A percentile compares a stretch with the other conserved stretches of the same genome.
phyloP scores from a whole-genome alignment of 805 yeast species.

The Torulaspora franciscae region DNA sequence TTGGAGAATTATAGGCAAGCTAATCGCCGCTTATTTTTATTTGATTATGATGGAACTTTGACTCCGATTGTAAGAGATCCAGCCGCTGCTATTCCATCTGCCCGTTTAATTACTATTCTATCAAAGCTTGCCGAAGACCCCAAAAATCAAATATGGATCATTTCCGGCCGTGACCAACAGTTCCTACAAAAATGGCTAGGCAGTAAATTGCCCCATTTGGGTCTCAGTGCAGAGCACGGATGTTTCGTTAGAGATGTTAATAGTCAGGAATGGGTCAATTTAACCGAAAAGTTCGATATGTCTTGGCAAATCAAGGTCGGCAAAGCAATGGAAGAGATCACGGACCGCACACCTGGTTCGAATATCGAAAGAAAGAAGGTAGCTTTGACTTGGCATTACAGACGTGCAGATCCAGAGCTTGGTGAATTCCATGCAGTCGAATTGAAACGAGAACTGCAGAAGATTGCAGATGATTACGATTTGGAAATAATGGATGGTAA shows the following conservation, averaged over 20 bases:
- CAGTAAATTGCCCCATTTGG: conserved; percentile 52
- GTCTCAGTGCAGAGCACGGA: conserved; percentile 96
- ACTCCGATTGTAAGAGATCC: conserved; percentile 97
- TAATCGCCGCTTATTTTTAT: conserved; percentile 68
- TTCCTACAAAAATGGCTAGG: conserved; percentile 91
- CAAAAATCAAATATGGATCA: conserved; percentile 85
- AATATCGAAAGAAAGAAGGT: conserved; percentile 82
- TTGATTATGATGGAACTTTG: conserved; percentile 96
- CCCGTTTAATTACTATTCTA: conserved; percentile 56
- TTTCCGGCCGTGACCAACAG: conserved; percentile 89
- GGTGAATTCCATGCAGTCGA: conserved; percentile 82
- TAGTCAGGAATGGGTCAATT: conserved; percentile 67
- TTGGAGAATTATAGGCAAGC: conserved; percentile 56
- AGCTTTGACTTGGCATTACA: conserved; percentile 96
- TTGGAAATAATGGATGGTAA: conserved; percentile 96
- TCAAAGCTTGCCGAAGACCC: conserved; percentile 65
- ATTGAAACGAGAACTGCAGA: conserved; percentile 58
- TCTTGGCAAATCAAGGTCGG: conserved; percentile 87
- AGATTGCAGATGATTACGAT: conserved; percentile 63
- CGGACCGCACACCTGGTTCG: conserved; percentile 88
- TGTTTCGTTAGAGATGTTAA: conserved; percentile 83
- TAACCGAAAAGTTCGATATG: conserved; percentile 82
- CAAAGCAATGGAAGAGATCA: conserved; percentile 64
- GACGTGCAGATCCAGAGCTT: conserved; percentile 89
- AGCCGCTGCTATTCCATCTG: conserved; percentile 95